Percentiles rank a stretch among this genome's conserved stretches.
Evolutionary conservation across 2,329 filamentous ascomycete genomes (phyloP).

Genomic region (Lojkania enalia): DNA sequence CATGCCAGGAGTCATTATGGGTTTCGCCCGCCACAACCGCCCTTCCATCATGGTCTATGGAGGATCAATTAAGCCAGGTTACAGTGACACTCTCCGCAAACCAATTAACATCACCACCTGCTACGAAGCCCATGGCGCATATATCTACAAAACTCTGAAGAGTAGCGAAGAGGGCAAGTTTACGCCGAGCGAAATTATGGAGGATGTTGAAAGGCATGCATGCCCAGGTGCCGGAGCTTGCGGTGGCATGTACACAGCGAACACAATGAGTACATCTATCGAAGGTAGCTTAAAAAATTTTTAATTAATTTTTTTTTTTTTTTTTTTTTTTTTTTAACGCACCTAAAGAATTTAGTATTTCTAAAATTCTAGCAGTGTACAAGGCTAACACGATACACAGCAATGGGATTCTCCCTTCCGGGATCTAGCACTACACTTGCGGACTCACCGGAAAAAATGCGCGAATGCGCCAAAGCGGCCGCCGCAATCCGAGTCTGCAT

Average conservation of each 20-base stretch:
- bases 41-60: slow-evolving; percentile 96
- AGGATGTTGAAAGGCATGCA: slow-evolving; percentile 78
- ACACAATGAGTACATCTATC: slow-evolving; percentile 89
- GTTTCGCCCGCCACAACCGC: slow-evolving; percentile 85
- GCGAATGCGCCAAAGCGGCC: slow-evolving; percentile 81
- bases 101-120: slow-evolving; percentile 87
- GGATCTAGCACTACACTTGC: slow-evolving; percentile 85
- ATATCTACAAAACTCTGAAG: slow-evolving; percentile 72
- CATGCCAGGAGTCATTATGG: slow-evolving; percentile 93
- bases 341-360: background rate
- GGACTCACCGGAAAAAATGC: slow-evolving; percentile 77
- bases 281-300: slow-evolving; percentile 61
- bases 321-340: no score
- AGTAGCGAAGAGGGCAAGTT: slow-evolving; percentile 71
- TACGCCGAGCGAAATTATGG: slow-evolving; percentile 75
- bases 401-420: slow-evolving; percentile 80
- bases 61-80: slow-evolving; percentile 86
- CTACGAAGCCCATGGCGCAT: slow-evolving; percentile 85
- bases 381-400: slow-evolving; percentile 38
- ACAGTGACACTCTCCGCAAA: slow-evolving; percentile 73
- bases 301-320: no score
- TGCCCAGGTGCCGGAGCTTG: slow-evolving; percentile 81
- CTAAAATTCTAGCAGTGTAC: background rate
- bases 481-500: slow-evolving; percentile 78
- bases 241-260: slow-evolving; percentile 92